Percentiles rank a stretch among this genome's conserved stretches.
Conservation (phyloP, 306 rosid genomes). For the Fragaria ananassa region DNA sequence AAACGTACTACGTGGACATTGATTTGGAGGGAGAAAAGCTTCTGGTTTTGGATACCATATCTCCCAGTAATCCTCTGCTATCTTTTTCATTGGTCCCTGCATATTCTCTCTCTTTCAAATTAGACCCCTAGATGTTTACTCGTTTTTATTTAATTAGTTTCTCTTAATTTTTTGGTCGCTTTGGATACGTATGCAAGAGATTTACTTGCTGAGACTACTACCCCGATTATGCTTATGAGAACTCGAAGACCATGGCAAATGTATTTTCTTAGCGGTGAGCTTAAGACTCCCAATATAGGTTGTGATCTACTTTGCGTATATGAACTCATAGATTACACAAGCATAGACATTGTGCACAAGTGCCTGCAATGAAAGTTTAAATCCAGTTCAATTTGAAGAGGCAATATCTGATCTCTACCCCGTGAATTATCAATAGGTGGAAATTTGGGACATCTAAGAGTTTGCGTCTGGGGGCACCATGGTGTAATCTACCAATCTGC, state of each 20-base stretch:
- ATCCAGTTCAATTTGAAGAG: neutral
- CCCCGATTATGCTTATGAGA: no score
- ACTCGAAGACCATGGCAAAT: no score
- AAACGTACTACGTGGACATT: constrained; percentile 6
- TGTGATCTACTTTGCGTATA: no score
- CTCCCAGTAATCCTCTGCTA: neutral
- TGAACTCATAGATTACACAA: no score
- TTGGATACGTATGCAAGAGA: no score
- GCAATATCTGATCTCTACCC: neutral
- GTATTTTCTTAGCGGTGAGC: no score
- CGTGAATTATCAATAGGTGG: no score
- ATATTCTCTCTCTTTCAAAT: neutral
- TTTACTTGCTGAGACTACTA: no score
- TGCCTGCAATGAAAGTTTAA: neutral
- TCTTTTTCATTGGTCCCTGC: constrained; percentile 11
- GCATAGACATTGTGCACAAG: neutral
- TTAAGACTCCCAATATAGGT: no score
- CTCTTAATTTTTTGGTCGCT: no score
- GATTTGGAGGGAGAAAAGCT: constrained; percentile 6
- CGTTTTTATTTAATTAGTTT: neutral
- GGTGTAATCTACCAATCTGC: neutral
- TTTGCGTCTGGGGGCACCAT: neutral
- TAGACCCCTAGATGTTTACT: neutral
- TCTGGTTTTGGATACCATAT: constrained; percentile 10
- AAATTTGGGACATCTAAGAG: neutral